phyloP scores from a whole-genome alignment of 768 basidiomycete genomes.

The Kwoniella dejecticola region DNA sequence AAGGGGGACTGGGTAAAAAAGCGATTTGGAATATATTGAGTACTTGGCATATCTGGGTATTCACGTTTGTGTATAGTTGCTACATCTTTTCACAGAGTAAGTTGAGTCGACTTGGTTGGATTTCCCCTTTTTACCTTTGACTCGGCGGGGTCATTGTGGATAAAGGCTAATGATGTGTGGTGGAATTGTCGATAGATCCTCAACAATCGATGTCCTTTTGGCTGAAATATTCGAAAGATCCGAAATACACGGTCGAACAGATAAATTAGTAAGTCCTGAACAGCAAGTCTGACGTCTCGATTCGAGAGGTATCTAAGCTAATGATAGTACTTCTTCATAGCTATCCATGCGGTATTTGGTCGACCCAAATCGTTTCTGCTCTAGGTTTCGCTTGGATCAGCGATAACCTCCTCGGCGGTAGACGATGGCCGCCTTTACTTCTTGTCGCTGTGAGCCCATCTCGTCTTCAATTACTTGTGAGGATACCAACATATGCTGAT shows the following conservation, averaged over 20 bases:
- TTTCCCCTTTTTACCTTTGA: neutral
- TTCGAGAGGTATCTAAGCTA: too few relatives aligned
- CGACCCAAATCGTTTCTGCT: conserved; percentile 32
- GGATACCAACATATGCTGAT: neutral
- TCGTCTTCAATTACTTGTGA: too few relatives aligned
- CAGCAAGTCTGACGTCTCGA: neutral
- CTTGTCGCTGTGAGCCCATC: conserved; percentile 19
- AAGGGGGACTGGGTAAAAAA: conserved; percentile 14
- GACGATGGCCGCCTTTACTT: conserved; percentile 35
- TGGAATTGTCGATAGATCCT: conserved; percentile 8
- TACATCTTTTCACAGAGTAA: conserved; percentile 28
- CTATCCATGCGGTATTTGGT: conserved; percentile 30
- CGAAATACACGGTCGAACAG: conserved; percentile 29
- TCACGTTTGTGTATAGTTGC: conserved; percentile 20
- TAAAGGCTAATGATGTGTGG: too few relatives aligned
- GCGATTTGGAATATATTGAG: conserved; percentile 19
- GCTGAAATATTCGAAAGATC: conserved; percentile 37
- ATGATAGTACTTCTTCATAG: neutral
- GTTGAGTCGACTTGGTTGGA: neutral
- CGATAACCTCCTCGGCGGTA: conserved; percentile 30
- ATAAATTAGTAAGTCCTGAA: conserved; percentile 22
- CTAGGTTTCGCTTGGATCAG: conserved; percentile 33
- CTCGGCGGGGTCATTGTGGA: too few relatives aligned
- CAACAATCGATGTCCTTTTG: conserved; percentile 36
- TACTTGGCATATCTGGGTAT: conserved; percentile 41